Evolutionary conservation across 2,329 filamentous ascomycete species (phyloP).

Genomic region (Thielaviopsis musarum): DNA sequence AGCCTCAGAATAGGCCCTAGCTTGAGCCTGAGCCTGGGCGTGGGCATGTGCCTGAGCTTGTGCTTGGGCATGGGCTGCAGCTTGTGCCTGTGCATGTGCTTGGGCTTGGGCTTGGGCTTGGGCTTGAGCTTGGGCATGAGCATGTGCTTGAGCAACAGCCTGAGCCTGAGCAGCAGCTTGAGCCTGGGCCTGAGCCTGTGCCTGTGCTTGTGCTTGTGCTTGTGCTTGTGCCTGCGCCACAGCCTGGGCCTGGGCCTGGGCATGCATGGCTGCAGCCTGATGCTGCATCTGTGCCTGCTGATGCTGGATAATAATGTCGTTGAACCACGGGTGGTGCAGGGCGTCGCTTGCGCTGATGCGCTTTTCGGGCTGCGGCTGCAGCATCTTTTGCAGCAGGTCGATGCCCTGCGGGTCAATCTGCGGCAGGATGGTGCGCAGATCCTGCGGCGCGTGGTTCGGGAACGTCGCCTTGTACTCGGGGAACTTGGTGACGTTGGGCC

Average conservation of each 20-base stretch:
- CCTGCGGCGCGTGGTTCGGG: slow-evolving; percentile 86
- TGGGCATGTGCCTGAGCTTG: slow-evolving; percentile 8
- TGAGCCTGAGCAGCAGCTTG: too few relatives aligned
- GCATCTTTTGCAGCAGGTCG: slow-evolving; percentile 75
- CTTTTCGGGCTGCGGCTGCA: slow-evolving; percentile 83
- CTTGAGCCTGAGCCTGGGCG: slow-evolving; percentile 6
- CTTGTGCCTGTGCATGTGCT: slow-evolving; percentile 18
- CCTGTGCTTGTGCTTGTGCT: too few relatives aligned
- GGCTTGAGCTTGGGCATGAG: neutral
- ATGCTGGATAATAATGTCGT: slow-evolving; percentile 46
- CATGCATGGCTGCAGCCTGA: slow-evolving; percentile 15
- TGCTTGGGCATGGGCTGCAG: slow-evolving; percentile 18
- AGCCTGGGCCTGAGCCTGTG: too few relatives aligned
- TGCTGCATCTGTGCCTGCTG: slow-evolving; percentile 20
- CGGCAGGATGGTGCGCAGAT: slow-evolving; percentile 69
- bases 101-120: slow-evolving; percentile 26
- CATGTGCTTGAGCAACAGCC: neutral
- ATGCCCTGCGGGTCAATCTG: slow-evolving; percentile 80
- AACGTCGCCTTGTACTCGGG: slow-evolving; percentile 97
- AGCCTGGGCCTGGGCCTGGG: too few relatives aligned
- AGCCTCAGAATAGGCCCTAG: neutral
- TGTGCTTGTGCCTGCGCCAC: too few relatives aligned
- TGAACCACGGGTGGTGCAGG: slow-evolving; percentile 84
- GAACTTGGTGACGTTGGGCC: slow-evolving; percentile 87
- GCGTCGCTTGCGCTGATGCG: slow-evolving; percentile 78